A percentile compares a stretch with the other conserved stretches of the same genome.
These are phyloP conservation scores for Cyamopsis tetragonoloba DNA, from an alignment of 306 rosid genomes.

Conservation along the genomic window DNA sequence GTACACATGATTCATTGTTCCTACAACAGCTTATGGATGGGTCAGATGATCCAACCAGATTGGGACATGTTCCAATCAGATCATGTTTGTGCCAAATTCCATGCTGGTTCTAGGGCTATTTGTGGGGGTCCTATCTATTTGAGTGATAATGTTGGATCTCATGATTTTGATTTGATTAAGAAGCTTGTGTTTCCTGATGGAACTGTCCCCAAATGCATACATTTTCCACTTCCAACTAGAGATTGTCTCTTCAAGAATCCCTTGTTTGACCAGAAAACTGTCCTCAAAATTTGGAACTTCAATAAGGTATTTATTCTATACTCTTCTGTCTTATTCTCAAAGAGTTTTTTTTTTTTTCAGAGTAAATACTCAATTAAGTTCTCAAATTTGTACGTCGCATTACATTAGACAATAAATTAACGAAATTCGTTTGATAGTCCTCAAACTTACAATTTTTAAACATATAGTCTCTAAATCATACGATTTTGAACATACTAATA, in stretches of 20 bases:
- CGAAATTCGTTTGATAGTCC: too few species aligned
- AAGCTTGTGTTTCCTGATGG: constrained; percentile 86
- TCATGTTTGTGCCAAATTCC: constrained; percentile 74
- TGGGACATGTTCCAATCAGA: constrained; percentile 98
- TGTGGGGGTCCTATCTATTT: constrained; percentile 80
- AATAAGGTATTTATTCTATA: constrained; percentile 65
- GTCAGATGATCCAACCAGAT: constrained; percentile 82
- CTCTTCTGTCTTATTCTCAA: too few species aligned
- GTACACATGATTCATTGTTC: constrained; percentile 90
- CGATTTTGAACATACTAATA: too few species aligned
- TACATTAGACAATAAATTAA: too few species aligned
- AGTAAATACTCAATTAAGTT: too few species aligned
- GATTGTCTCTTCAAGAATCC: constrained; percentile 85
- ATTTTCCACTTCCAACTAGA: constrained; percentile 83
- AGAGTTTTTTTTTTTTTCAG: too few species aligned
- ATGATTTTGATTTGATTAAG: constrained; percentile 66
- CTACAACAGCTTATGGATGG: constrained; percentile 96
- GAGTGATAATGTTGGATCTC: constrained; percentile 71
- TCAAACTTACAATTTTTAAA: too few species aligned
- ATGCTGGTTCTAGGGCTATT: constrained; percentile 84
- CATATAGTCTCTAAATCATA: too few species aligned
- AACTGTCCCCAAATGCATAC: constrained; percentile 64
- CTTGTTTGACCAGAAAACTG: constrained; percentile 56
- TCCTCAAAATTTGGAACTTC: constrained; percentile 84
- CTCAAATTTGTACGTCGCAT: too few species aligned